Conservation (phyloP, 768 basidiomycete species). For the Serendipita vermifera region DNA sequence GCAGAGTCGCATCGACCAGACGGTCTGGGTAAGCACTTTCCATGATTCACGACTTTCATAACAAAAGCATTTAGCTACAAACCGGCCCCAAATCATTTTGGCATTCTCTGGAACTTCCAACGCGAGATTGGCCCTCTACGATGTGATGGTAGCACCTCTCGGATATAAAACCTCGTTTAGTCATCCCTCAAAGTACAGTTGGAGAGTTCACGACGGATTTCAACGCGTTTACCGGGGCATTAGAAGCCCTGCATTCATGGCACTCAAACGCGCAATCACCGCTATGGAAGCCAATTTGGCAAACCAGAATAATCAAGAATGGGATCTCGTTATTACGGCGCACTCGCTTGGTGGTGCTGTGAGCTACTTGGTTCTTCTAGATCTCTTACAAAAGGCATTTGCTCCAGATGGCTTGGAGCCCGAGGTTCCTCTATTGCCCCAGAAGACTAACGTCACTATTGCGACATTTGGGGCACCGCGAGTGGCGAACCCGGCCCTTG, state of each 20-base stretch:
- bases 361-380: slow-evolving; percentile 37
- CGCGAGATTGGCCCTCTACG: slow-evolving; percentile 33
- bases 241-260: slow-evolving; percentile 23
- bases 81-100: slow-evolving; percentile 36
- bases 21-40: too few species aligned
- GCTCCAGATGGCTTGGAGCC: neutral
- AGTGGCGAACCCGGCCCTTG: slow-evolving; percentile 29
- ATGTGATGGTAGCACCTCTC: slow-evolving; percentile 28
- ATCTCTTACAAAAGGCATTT: slow-evolving; percentile 26
- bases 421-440: neutral
- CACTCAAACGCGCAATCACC: slow-evolving; percentile 26
- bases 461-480: slow-evolving; percentile 42
- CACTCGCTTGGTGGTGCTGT: slow-evolving; percentile 47
- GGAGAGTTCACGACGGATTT: slow-evolving; percentile 40
- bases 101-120: slow-evolving; percentile 39
- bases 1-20: too few species aligned
- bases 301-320: too few species aligned
- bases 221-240: slow-evolving; percentile 40
- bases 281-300: too few species aligned
- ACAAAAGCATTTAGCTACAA: too few species aligned
- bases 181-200: neutral
- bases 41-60: too few species aligned
- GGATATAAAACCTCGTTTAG: slow-evolving; percentile 28
- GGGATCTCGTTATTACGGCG: slow-evolving; percentile 39
- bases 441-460: slow-evolving; percentile 24